These are phyloP conservation scores for Sutorius australiensis DNA, from an alignment of 768 basidiomycete genomes.

Conservation along the genomic window DNA sequence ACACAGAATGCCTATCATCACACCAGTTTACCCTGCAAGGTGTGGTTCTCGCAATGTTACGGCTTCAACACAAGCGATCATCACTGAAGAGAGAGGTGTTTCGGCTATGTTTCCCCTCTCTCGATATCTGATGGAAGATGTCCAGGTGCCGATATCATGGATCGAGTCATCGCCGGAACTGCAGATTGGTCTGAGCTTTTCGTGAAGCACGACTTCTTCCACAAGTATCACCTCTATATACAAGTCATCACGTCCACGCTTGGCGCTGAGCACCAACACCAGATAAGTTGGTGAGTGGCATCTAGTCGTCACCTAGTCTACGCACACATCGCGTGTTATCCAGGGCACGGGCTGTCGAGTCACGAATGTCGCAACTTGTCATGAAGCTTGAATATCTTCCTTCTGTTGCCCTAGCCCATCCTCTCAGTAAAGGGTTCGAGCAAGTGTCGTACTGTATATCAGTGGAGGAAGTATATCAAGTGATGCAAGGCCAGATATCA, in stretches of 20 bases:
- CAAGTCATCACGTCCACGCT: constrained; percentile 94
- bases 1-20: constrained; percentile 99
- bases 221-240: constrained; percentile 93
- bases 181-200: constrained; percentile 94
- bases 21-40: constrained; percentile 98
- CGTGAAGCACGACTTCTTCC: constrained; percentile 93
- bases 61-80: constrained; percentile 90
- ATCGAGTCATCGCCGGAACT: constrained; percentile 81
- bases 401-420: constrained; percentile 92
- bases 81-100: constrained; percentile 89
- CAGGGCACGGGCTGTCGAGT: constrained; percentile 96
- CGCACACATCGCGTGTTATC: constrained; percentile 9
- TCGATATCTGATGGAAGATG: constrained; percentile 12
- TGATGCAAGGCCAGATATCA: constrained; percentile 86
- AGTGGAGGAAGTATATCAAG: constrained; percentile 83
- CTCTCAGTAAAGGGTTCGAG: constrained; percentile 92
- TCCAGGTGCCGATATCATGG: constrained; percentile 86
- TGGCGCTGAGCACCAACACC: constrained; percentile 81
- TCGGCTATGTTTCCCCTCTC: neutral
- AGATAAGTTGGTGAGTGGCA: constrained; percentile 80
- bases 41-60: constrained; percentile 98
- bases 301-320: neutral
- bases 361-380: constrained; percentile 89
- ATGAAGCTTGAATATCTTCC: constrained; percentile 97
- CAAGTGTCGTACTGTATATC: constrained; percentile 79